phyloP scores from a whole-genome alignment of 2,329 filamentous ascomycete genomes.

The Ophiocordyceps polyrhachis-furcata region DNA sequence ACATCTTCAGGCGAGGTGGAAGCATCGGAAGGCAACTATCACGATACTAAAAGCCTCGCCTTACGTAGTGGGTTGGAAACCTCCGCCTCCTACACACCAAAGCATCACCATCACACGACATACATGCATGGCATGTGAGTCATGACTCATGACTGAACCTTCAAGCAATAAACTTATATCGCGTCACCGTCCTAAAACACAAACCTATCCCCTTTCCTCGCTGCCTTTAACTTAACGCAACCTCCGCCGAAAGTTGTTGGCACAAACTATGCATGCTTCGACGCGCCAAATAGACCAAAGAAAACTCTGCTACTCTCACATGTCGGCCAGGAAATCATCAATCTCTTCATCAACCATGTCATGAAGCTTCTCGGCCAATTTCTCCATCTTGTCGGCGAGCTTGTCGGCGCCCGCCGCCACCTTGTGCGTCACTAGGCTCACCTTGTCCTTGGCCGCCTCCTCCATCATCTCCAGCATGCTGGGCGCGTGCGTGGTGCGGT shows the following conservation, averaged over 20 bases:
- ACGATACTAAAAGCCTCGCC: no score
- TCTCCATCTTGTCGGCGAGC: slow-evolving; percentile 36
- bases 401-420: slow-evolving; percentile 34
- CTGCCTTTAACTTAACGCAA: not conserved
- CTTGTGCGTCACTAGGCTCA: slow-evolving; percentile 39
- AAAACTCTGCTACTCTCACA: not conserved
- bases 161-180: no score
- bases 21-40: no score
- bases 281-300: not conserved
- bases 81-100: no score
- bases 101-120: no score
- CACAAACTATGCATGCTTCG: not conserved
- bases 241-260: not conserved
- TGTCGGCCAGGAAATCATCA: not conserved
- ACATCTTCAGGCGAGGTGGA: no score
- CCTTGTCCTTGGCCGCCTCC: slow-evolving; percentile 38
- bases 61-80: no score
- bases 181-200: no score
- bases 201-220: not conserved
- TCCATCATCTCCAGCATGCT: slow-evolving; percentile 39
- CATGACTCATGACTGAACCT: no score
- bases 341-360: slow-evolving; percentile 16
- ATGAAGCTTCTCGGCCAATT: slow-evolving; percentile 41
- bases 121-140: no score
- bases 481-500: slow-evolving; percentile 33